Evolutionary conservation across 495 filamentous ascomycete genomes (phyloP).

Genomic region (Penicillium atrosanguineum): DNA sequence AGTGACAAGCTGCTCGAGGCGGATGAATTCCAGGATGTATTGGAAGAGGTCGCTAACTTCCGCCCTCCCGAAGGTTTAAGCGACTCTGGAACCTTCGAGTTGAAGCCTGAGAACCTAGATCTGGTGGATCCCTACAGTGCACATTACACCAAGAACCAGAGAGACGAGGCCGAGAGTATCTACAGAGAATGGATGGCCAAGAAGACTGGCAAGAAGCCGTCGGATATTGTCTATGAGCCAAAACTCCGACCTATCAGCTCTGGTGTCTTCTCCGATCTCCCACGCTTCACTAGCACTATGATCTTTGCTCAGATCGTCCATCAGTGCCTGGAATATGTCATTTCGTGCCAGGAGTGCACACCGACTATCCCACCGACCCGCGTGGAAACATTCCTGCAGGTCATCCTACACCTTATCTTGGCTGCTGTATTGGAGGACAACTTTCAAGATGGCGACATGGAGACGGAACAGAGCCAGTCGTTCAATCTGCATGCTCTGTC

Average conservation of each 20-base stretch:
- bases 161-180: constrained; percentile 88
- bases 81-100: constrained; percentile 89
- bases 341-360: constrained; percentile 61
- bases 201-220: constrained; percentile 72
- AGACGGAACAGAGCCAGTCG: constrained; percentile 48
- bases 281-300: constrained; percentile 73
- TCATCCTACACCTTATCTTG: constrained; percentile 82
- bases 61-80: constrained; percentile 85
- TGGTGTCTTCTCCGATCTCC: constrained; percentile 71
- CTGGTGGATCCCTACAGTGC: constrained; percentile 92
- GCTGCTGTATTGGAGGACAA: constrained; percentile 81
- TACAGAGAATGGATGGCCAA: constrained; percentile 85
- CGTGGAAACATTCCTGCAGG: constrained; percentile 86
- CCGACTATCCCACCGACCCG: constrained; percentile 74
- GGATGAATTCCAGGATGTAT: constrained; percentile 81
- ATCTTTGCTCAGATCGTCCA: constrained; percentile 91
- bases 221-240: constrained; percentile 93
- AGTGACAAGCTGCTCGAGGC: constrained; percentile 53
- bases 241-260: constrained; percentile 73
- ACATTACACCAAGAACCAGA: constrained; percentile 94
- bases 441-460: constrained; percentile 54
- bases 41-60: constrained; percentile 88
- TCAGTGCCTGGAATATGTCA: constrained; percentile 76
- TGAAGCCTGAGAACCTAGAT: constrained; percentile 79
- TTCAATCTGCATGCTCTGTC: constrained; percentile 69